Conservation (phyloP, 2,329 filamentous ascomycete species). For the Gnomoniopsis smithogilvyi region DNA sequence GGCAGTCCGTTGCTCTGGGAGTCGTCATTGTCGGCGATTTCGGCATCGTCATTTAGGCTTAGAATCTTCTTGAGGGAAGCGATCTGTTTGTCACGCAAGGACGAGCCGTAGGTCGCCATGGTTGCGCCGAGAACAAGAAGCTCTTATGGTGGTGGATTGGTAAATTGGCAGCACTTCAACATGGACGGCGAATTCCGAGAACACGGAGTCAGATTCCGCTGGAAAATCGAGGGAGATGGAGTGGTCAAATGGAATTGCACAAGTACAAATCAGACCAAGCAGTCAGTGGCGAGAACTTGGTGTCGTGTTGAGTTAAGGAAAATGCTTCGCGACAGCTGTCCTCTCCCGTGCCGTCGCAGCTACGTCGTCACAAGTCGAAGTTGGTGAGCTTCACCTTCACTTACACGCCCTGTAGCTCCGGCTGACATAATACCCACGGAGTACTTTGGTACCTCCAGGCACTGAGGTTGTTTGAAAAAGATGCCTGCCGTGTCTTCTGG, state of each 20-base stretch:
- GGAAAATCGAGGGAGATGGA: neutral
- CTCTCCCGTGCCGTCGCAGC: neutral
- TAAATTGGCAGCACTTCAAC: constrained; percentile 10
- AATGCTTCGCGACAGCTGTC: constrained; percentile 7
- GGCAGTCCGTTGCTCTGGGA: constrained; percentile 61
- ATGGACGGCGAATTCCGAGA: constrained; percentile 2
- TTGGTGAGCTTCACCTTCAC: constrained; percentile 8
- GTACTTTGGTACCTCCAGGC: neutral
- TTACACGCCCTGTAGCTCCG: neutral
- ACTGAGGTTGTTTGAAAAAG: neutral
- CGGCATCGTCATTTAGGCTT: constrained; percentile 79
- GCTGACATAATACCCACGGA: constrained; percentile 5
- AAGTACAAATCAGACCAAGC: neutral
- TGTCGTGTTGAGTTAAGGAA: neutral
- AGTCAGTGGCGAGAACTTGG: neutral
- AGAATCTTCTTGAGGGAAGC: constrained; percentile 93
- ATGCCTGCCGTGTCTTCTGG: neutral
- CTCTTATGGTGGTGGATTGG: constrained; percentile 4
- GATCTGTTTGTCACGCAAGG: constrained; percentile 56
- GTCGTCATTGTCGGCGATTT: constrained; percentile 60
- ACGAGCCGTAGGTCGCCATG: constrained; percentile 45
- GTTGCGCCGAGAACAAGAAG: constrained; percentile 18
- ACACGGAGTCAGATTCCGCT: neutral
- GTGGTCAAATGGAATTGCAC: neutral
- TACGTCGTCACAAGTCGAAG: neutral